Evolutionary conservation across 208 protist genomes (phyloP).

Genomic region (Acanthamoeba sp.): DNA sequence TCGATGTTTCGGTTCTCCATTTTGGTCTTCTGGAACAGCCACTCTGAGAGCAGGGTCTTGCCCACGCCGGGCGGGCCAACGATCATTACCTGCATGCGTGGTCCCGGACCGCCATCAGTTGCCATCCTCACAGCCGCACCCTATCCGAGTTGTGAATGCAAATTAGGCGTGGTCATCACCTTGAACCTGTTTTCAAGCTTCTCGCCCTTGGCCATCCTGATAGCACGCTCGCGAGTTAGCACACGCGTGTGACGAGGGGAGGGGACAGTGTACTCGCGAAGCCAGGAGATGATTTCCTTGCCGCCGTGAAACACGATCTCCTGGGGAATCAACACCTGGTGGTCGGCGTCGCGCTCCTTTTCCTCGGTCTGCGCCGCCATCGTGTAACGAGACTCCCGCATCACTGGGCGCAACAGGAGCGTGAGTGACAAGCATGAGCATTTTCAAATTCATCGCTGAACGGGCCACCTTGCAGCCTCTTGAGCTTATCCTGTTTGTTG

Average conservation of each 20-base stretch:
- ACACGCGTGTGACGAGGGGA: background rate
- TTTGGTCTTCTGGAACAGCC: constrained; percentile 42
- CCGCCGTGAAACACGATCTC: constrained; percentile 34
- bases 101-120: no score
- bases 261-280: background rate
- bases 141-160: no score
- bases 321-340: constrained; percentile 11
- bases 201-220: background rate
- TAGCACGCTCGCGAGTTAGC: background rate
- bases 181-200: constrained; percentile 10
- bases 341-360: background rate
- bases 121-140: no score
- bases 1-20: constrained; percentile 51
- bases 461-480: constrained; percentile 2
- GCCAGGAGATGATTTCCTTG: background rate
- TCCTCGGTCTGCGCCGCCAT: background rate
- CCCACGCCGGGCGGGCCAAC: background rate
- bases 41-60: constrained; percentile 16
- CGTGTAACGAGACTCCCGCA: background rate
- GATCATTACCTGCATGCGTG: background rate
- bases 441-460: constrained; percentile 35
- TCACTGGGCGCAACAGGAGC: background rate
- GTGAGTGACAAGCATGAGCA: background rate
- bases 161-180: no score
- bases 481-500: constrained; percentile 61